phyloP scores from a whole-genome alignment of 2,329 filamentous ascomycete genomes.

The Pseudogymnoascus verrucosus region DNA sequence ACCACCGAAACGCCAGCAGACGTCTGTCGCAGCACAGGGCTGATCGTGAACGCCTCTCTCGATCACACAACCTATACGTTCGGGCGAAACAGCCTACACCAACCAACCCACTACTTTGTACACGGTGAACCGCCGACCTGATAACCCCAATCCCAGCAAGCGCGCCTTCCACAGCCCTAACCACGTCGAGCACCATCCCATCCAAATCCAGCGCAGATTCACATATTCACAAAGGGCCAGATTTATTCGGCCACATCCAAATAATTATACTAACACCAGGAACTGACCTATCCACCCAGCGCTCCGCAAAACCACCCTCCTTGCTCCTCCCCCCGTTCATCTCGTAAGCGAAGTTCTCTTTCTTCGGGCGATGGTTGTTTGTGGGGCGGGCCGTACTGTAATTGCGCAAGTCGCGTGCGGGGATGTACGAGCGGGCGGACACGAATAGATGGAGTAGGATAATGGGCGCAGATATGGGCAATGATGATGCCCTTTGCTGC shows the following conservation, averaged over 20 bases:
- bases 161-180: not conserved
- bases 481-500: not conserved
- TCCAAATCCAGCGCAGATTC: not conserved
- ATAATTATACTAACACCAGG: conserved; percentile 1
- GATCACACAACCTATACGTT: not conserved
- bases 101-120: not conserved
- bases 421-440: not conserved
- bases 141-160: conserved; percentile 1
- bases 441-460: not conserved
- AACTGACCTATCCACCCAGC: not conserved
- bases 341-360: conserved; percentile 4
- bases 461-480: not conserved
- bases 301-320: not conserved
- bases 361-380: conserved; percentile 1
- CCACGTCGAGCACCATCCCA: not conserved
- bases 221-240: not conserved
- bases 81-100: not conserved
- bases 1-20: conserved; percentile 27
- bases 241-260: not conserved
- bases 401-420: not conserved
- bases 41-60: conserved; percentile 8
- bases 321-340: not conserved
- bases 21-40: conserved; percentile 23
- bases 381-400: not conserved
- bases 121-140: not conserved